A percentile compares a stretch with the other conserved stretches of the same genome.
Evolutionary conservation across 495 filamentous ascomycete species (phyloP).

Genomic region (Xylaria grammica): DNA sequence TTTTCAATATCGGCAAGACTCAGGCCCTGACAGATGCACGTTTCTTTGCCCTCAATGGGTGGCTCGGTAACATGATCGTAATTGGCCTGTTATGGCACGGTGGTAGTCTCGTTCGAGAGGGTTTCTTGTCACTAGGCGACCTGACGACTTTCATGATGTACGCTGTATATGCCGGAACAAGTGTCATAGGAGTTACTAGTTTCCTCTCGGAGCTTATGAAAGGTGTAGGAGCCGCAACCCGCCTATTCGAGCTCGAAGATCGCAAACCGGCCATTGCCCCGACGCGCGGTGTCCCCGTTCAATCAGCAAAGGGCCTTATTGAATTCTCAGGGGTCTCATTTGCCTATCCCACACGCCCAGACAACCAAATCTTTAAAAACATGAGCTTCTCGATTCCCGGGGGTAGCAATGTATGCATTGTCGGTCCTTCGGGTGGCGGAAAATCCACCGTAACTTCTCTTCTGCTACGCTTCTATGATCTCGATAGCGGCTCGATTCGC

Average conservation of each 20-base stretch:
- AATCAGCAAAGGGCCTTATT: conserved; percentile 84
- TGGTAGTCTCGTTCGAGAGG: conserved; percentile 84
- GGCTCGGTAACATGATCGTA: conserved; percentile 95
- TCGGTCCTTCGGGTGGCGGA: conserved; percentile 91
- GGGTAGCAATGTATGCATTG: conserved; percentile 93
- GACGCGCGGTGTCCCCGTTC: conserved; percentile 77
- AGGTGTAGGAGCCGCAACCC: conserved; percentile 92
- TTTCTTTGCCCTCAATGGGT: conserved; percentile 88
- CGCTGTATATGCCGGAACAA: conserved; percentile 87
- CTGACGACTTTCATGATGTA: conserved; percentile 99
- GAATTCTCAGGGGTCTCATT: conserved; percentile 84
- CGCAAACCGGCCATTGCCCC: conserved; percentile 83
- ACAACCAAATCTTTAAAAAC: conserved; percentile 86
- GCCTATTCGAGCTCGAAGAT: conserved; percentile 95
- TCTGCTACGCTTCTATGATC: conserved; percentile 88
- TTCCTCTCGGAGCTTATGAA: conserved; percentile 99
- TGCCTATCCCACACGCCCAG: conserved; percentile 88
- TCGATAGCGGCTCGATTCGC: conserved; percentile 74
- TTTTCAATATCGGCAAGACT: conserved; percentile 82
- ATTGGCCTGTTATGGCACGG: conserved; percentile 90
- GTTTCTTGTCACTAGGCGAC: conserved; percentile 87
- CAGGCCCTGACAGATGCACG: conserved; percentile 89
- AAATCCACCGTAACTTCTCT: conserved; percentile 93
- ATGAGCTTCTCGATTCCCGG: conserved; percentile 90
- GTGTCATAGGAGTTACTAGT: conserved; percentile 88